Conservation (phyloP, 2,329 filamentous ascomycete genomes). For the Fusarium liriodendri region DNA sequence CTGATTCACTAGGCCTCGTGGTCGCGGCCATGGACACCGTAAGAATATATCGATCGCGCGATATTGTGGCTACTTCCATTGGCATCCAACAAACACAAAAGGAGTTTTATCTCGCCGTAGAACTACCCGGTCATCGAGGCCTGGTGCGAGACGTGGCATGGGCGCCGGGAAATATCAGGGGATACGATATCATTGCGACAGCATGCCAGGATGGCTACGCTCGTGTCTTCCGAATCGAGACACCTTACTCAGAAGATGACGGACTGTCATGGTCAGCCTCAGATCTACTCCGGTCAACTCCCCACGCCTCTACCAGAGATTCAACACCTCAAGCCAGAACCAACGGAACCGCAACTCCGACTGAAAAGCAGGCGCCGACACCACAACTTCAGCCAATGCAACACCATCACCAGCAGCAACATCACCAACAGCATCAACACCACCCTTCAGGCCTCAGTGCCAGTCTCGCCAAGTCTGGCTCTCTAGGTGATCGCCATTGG, state of each 20-base stretch:
- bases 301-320: conserved; percentile 39
- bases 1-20: conserved; percentile 82
- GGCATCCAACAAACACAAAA: conserved; percentile 69
- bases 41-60: conserved; percentile 82
- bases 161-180: conserved; percentile 90
- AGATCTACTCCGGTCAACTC: conserved; percentile 55
- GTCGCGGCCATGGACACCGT: conserved; percentile 88
- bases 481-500: conserved; percentile 60
- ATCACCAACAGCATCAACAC: conserved; percentile 53
- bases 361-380: conserved; percentile 35
- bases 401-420: conserved; percentile 48
- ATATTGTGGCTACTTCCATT: conserved; percentile 63
- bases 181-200: conserved; percentile 90
- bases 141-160: conserved; percentile 90
- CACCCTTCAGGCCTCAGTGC: conserved; percentile 62
- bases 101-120: conserved; percentile 86
- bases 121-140: conserved; percentile 77
- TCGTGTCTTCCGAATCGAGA: conserved; percentile 85
- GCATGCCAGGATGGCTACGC: conserved; percentile 93
- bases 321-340: conserved; percentile 47
- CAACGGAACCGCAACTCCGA: conserved; percentile 41
- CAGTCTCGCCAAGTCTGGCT: conserved; percentile 63
- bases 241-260: conserved; percentile 60
- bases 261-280: conserved; percentile 62
- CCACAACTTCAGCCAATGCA: conserved; percentile 40